Conservation (phyloP, 2,329 filamentous ascomycete species). For the Pyrenophora tritici-repentis region DNA sequence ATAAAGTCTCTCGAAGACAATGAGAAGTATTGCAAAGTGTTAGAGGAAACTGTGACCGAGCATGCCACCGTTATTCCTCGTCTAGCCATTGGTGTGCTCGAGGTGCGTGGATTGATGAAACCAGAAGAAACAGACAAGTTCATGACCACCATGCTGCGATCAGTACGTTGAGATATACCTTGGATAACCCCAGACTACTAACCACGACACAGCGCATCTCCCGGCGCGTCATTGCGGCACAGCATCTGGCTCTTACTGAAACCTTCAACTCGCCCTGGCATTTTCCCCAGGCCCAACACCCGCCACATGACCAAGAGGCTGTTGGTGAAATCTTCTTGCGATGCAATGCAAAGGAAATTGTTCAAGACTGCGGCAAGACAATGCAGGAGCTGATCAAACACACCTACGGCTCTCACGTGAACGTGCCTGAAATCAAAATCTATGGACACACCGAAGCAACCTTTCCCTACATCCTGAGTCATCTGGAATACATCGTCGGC, state of each 20-base stretch:
- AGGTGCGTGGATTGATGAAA: constrained; percentile 83
- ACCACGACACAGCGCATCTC: constrained; percentile 73
- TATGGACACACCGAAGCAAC: constrained; percentile 85
- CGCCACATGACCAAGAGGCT: constrained; percentile 72
- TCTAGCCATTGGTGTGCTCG: constrained; percentile 89
- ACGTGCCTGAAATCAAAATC: constrained; percentile 80
- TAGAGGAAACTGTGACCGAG: constrained; percentile 79
- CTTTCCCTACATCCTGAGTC: constrained; percentile 94
- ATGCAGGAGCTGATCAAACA: constrained; percentile 74
- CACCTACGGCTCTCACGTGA: constrained; percentile 72
- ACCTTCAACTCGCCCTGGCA: constrained; percentile 92
- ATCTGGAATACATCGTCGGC: constrained; percentile 95
- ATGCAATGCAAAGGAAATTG: constrained; percentile 87
- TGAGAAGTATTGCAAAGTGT: constrained; percentile 79
- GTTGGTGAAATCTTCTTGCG: constrained; percentile 95
- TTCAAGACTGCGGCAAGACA: constrained; percentile 78
- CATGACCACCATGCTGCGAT: constrained; percentile 91
- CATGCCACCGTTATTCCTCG: constrained; percentile 94
- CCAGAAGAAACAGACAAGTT: constrained; percentile 84
- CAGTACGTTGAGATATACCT: constrained; percentile 59
- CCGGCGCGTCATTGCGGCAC: constrained; percentile 93
- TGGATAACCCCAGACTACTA: background rate
- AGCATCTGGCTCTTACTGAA: constrained; percentile 92
- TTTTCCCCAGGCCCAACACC: constrained; percentile 72
- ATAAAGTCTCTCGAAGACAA: constrained; percentile 88